Percentiles rank a stretch among this genome's conserved stretches.
Evolutionary conservation across 2,329 filamentous ascomycete genomes (phyloP).

Genomic region (Cadophora sp.): DNA sequence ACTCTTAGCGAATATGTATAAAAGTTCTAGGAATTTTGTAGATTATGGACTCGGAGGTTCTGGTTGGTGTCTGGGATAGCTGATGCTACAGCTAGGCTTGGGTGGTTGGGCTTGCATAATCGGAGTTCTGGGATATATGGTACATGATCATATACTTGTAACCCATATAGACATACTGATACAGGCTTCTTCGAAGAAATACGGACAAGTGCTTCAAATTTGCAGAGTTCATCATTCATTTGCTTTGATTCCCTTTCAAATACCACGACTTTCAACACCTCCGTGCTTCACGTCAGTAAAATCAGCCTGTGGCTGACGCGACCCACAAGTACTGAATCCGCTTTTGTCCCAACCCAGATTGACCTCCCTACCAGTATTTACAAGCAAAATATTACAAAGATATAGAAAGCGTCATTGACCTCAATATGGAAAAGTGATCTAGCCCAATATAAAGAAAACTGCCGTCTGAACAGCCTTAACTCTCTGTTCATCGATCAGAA

Average conservation of each 20-base stretch:
- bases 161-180: constrained; percentile 16
- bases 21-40: constrained; percentile 26
- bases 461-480: constrained; percentile 5
- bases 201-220: background rate
- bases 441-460: constrained; percentile 4
- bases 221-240: background rate
- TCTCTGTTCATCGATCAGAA: constrained; percentile 9
- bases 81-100: constrained; percentile 19
- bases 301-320: background rate
- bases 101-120: constrained; percentile 2
- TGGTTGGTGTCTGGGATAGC: constrained; percentile 14
- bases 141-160: constrained; percentile 13
- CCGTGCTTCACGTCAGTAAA: background rate
- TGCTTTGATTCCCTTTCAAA: background rate
- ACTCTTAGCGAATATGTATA: constrained; percentile 33
- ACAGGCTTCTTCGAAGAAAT: background rate
- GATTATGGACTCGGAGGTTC: background rate
- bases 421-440: constrained; percentile 5
- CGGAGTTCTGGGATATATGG: constrained; percentile 12
- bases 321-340: constrained; percentile 4
- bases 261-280: background rate
- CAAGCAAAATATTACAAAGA: constrained; percentile 30
- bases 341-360: constrained; percentile 26
- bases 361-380: constrained; percentile 22
- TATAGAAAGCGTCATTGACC: constrained; percentile 19